Percentiles rank a stretch among this genome's conserved stretches.
Conservation (phyloP, 2,329 filamentous ascomycete species). For the Endothia cerciana region DNA sequence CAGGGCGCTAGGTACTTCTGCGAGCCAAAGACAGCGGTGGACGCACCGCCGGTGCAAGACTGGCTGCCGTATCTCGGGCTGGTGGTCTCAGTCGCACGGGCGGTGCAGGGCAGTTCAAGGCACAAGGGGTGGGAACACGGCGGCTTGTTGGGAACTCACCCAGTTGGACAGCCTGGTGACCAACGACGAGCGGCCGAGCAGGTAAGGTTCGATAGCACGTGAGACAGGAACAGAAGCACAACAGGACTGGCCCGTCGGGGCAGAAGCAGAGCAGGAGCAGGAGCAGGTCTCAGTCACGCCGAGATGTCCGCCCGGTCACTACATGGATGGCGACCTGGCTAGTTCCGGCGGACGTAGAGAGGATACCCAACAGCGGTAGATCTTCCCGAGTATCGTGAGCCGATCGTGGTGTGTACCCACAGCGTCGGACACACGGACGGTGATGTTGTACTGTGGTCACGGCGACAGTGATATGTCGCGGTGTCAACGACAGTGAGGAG, state of each 20-base stretch:
- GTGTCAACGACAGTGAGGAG: background rate
- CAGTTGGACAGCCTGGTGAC: background rate
- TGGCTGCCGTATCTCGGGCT: background rate
- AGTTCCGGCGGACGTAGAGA: background rate
- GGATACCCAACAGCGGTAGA: background rate
- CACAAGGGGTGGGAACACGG: slow-evolving; percentile 3
- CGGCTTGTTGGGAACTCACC: slow-evolving; percentile 6
- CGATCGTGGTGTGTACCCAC: background rate
- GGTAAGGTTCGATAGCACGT: slow-evolving; percentile 9
- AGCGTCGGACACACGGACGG: background rate
- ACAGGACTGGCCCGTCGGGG: background rate
- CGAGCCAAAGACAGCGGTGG: background rate
- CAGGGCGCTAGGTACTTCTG: background rate
- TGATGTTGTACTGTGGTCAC: background rate
- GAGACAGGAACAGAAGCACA: slow-evolving; percentile 15
- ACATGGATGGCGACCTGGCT: background rate
- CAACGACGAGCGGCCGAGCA: slow-evolving; percentile 7
- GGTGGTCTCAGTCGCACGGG: background rate
- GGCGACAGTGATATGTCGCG: background rate
- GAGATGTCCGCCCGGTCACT: background rate
- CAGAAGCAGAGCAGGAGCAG: slow-evolving; percentile 1
- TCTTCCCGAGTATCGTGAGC: slow-evolving; percentile 3
- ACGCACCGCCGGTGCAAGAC: background rate
- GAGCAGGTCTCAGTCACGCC: slow-evolving; percentile 7
- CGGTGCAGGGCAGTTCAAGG: background rate